These are phyloP conservation scores for Fistulina hepatica DNA, from an alignment of 1,284 basidiomycete genomes.

Conservation along the genomic window DNA sequence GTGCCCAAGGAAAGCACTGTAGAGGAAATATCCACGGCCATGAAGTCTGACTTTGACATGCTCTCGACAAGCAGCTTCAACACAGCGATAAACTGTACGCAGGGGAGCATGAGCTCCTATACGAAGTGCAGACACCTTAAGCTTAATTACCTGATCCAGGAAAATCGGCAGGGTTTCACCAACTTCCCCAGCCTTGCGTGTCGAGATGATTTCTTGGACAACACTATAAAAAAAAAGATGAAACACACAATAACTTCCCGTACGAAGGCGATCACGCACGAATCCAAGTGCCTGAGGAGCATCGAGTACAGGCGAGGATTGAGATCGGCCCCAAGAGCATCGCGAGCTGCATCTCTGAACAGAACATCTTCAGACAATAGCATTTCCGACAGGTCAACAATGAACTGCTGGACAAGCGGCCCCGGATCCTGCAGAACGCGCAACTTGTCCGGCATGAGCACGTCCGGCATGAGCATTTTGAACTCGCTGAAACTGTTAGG, in stretches of 20 bases:
- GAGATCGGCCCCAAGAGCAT: slow-evolving; percentile 72
- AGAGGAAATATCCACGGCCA: slow-evolving; percentile 61
- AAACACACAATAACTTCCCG: too few species aligned
- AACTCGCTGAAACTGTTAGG: too few species aligned
- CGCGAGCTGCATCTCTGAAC: slow-evolving; percentile 66
- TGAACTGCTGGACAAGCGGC: slow-evolving; percentile 50
- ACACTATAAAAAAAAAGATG: too few species aligned
- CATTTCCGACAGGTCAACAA: slow-evolving; percentile 61
- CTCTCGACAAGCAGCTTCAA: slow-evolving; percentile 72
- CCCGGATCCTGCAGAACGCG: slow-evolving; percentile 48
- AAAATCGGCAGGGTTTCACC: slow-evolving; percentile 54
- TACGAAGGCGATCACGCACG: slow-evolving; percentile 34
- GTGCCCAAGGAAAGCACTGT: slow-evolving; percentile 39
- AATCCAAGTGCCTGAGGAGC: slow-evolving; percentile 62
- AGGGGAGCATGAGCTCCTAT: slow-evolving; percentile 4
- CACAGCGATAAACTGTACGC: slow-evolving; percentile 53
- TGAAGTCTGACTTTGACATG: slow-evolving; percentile 44
- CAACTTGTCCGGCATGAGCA: slow-evolving; percentile 61
- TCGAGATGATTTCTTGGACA: too few species aligned
- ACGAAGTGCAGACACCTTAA: slow-evolving; percentile 12
- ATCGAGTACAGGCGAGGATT: slow-evolving; percentile 56
- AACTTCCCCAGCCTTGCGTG: slow-evolving; percentile 22
- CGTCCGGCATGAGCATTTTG: slow-evolving; percentile 50
- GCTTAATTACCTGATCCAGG: slow-evolving; percentile 73
- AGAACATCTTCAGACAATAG: slow-evolving; percentile 52